Base-by-base conservation (phyloP, 2,329 filamentous ascomycete genomes). In the Fusarium concolor region DNA sequence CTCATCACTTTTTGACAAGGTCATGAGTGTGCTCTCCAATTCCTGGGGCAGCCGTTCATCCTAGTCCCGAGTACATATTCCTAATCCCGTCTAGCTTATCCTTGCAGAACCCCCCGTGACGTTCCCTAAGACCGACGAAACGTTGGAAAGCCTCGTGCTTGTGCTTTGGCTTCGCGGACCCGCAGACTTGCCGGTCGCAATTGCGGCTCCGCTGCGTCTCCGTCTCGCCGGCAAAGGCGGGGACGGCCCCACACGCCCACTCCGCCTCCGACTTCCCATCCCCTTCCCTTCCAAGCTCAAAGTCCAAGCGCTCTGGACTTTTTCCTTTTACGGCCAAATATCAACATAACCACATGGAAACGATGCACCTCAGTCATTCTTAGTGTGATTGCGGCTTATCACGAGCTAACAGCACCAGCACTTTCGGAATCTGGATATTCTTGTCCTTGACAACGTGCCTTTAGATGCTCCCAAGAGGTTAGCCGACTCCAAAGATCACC, bases 161-260 rank as follows among this genome's bases (percentile, higher is more conserved):
- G 17, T 51, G 43, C 56, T 51, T 59, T 43, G 60, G 46, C 58
- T 68, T 63, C 69, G 71, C 72, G 72, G 72, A 74, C 72, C 72
- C 72, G 72, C 72, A 74, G 59, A 47, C 45, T 61, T 56, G 61
- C 29, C 57, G 53, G 45, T 55, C 53, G 24, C 49, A 54, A 71
- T 74, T 74, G 72, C 72, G 72, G 72, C 72, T 74, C 72, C 72
- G 72, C 72, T 71, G 71, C 72, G 68, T 65, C 66, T 74, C 70
- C 71, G 62, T 68, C 70, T 59, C 57, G 68, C 70, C 68, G 71
- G 68, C 47, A 52, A 69, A 41, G 53, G 67, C 56, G 69, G 68
- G 50, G 70, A 51, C 53, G 58, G 52, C 67, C 51, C 69, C 64
- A 68, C 57, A 38, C 56, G 45, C 49, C 24, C 44, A 58, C 58